These are phyloP conservation scores for Herpetomonas samuelpessoai DNA, from an alignment of 208 protist species.

Conservation along the genomic window DNA sequence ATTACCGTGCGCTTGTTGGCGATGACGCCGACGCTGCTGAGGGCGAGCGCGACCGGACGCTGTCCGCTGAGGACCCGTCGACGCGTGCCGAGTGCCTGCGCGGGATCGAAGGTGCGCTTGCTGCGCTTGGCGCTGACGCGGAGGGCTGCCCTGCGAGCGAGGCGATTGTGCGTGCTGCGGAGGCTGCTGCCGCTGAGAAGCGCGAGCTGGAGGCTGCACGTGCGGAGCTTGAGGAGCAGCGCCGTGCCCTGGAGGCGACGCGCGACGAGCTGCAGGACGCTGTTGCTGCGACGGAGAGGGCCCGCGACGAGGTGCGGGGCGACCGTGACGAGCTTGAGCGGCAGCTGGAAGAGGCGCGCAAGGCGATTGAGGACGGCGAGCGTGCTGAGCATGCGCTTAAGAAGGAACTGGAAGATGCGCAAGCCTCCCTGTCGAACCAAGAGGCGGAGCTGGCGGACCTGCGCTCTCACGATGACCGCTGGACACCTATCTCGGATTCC, in stretches of 20 bases:
- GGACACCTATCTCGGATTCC: background rate
- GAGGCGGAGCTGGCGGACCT: too few relatives aligned
- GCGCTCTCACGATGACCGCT: background rate
- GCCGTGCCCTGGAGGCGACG: constrained; percentile 4
- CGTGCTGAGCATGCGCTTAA: too few relatives aligned
- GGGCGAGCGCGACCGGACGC: background rate
- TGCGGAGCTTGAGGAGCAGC: constrained; percentile 2
- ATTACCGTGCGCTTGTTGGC: constrained; percentile 12
- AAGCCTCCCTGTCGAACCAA: too few relatives aligned
- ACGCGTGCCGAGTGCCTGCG: constrained; percentile 29
- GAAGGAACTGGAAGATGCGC: too few relatives aligned
- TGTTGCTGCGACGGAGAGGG: background rate
- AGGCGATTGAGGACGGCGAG: background rate
- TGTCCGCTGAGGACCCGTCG: constrained; percentile 18
- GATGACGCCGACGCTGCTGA: too few relatives aligned
- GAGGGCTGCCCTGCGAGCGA: constrained; percentile 12
- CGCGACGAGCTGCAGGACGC: constrained; percentile 6
- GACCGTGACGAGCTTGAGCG: background rate
- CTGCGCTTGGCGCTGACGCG: constrained; percentile 17
- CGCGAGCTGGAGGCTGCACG: constrained; percentile 9
- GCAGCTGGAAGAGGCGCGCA: background rate
- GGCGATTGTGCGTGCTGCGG: constrained; percentile 15
- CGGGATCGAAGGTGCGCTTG: constrained; percentile 25
- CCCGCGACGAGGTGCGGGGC: background rate
- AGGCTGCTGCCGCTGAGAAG: constrained; percentile 4